Evolutionary conservation across 805 yeast genomes (phyloP).

Genomic region (Metschnikowia bowlesiae): DNA sequence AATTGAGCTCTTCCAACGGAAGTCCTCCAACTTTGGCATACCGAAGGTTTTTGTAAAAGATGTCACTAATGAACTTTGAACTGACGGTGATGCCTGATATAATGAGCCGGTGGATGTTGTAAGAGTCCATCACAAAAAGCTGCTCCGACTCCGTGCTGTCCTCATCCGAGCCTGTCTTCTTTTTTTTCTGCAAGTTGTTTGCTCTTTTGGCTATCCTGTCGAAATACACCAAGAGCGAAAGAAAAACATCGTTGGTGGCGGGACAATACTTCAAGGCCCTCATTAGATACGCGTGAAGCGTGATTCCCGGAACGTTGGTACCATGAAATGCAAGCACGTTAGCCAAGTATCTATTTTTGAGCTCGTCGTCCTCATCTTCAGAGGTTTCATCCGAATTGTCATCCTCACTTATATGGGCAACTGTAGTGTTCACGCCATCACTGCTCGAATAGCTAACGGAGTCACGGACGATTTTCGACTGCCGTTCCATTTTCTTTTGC

Average conservation of each 20-base stretch:
- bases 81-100: slow-evolving; percentile 95
- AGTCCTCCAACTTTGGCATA: slow-evolving; percentile 96
- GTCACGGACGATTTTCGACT: slow-evolving; percentile 3
- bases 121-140: slow-evolving; percentile 91
- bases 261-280: slow-evolving; percentile 96
- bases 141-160: slow-evolving; percentile 38
- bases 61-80: slow-evolving; percentile 90
- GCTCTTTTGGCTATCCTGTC: slow-evolving; percentile 89
- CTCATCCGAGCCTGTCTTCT: slow-evolving; percentile 23
- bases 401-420: slow-evolving; percentile 18
- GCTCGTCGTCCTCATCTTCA: slow-evolving; percentile 37
- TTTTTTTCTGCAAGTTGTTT: slow-evolving; percentile 39
- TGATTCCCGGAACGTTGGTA: slow-evolving; percentile 92
- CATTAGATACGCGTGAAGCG: slow-evolving; percentile 80
- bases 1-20: slow-evolving; percentile 88
- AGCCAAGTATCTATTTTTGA: slow-evolving; percentile 51
- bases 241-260: slow-evolving; percentile 94
- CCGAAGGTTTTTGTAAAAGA: slow-evolving; percentile 88
- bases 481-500: slow-evolving; percentile 23
- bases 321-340: slow-evolving; percentile 91
- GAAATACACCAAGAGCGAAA: slow-evolving; percentile 85
- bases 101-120: slow-evolving; percentile 88
- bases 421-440: slow-evolving; percentile 15
- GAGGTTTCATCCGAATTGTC: slow-evolving; percentile 20
- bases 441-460: slow-evolving; percentile 10